Conservation (phyloP, 2,329 filamentous ascomycete species). For the Neopestalotiopsis rosae region DNA sequence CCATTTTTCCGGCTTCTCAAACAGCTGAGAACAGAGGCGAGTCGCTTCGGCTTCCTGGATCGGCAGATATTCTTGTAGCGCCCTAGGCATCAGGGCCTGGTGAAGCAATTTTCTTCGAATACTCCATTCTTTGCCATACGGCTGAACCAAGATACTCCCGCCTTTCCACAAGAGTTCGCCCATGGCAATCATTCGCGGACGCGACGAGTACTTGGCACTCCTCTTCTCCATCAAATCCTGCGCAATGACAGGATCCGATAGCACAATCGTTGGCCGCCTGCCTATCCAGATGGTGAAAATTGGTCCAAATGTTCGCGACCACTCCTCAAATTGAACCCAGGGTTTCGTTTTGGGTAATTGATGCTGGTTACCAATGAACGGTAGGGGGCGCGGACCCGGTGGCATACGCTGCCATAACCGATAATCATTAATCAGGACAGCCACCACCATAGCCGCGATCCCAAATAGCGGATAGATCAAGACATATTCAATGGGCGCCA, state of each 20-base stretch:
- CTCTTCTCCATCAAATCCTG: constrained; percentile 17
- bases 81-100: constrained; percentile 11
- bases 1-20: constrained; percentile 2
- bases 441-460: not conserved
- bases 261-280: not conserved
- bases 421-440: not conserved
- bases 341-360: constrained; percentile 6
- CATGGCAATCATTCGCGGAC: constrained; percentile 16
- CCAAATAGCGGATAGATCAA: not conserved
- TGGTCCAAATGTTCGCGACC: constrained; percentile 9
- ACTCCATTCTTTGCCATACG: constrained; percentile 5
- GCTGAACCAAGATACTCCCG: constrained; percentile 3
- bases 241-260: not conserved
- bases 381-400: not conserved
- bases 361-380: constrained; percentile 7
- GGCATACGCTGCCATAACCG: constrained; percentile 11
- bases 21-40: constrained; percentile 1
- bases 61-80: not conserved
- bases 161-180: constrained; percentile 13
- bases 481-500: not conserved
- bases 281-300: constrained; percentile 12
- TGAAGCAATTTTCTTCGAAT: constrained; percentile 11
- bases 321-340: constrained; percentile 12
- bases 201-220: constrained; percentile 10
- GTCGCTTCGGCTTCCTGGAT: constrained; percentile 15